Base-by-base conservation (phyloP, 73 alveolate genomes). In the Symbiodinium natans region DNA sequence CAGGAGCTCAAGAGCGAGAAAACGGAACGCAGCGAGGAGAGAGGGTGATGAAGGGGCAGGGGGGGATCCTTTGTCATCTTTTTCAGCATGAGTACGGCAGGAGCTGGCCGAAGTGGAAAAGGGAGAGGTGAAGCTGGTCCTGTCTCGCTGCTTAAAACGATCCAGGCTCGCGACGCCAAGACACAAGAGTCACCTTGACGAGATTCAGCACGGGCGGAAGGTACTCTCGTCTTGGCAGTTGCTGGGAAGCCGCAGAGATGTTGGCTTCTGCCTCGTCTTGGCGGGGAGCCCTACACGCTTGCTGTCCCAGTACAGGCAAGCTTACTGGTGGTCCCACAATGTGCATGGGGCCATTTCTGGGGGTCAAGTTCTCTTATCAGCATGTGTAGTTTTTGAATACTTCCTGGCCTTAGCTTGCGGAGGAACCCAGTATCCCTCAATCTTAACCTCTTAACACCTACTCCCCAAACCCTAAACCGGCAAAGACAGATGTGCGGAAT, bases 191-290 rank as follows among this genome's bases (percentile, higher is more conserved):
- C n/a, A n/a, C n/a, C n/a, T n/a, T n/a, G n/a, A n/a, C n/a, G n/a
- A n/a, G n/a, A n/a, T n/a, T n/a, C n/a, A n/a, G n/a, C n/a, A n/a
- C n/a, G n/a, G n/a, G n/a, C n/a, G n/a, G n/a, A 41, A 90, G 96
- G 96, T 90, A 90, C 41, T 90, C 96, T 25, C 96, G 96, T 13
- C 34, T 90, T 77, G 96, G 96, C 25, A 90, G 96, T 31, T 90
- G 96, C 77, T 90, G 96, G 96, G 96, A 90, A 33, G 96, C 96
- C 4, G 96, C 96, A 9, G 96, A 90, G 41, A 90, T 90, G 96
- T 25, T 90, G 88, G 96, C 96, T 31, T 85, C 77, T 41, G 96
- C 96, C 29, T 82, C 88, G 11, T 90, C 88, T 21, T 90, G 96
- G 96, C 41, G 27, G 40, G 86, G 59, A 39, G 71, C 90, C 71